These are phyloP conservation scores for Cyclostephanos tholiformis DNA, from an alignment of 108 stramenopile species.

Conservation along the genomic window DNA sequence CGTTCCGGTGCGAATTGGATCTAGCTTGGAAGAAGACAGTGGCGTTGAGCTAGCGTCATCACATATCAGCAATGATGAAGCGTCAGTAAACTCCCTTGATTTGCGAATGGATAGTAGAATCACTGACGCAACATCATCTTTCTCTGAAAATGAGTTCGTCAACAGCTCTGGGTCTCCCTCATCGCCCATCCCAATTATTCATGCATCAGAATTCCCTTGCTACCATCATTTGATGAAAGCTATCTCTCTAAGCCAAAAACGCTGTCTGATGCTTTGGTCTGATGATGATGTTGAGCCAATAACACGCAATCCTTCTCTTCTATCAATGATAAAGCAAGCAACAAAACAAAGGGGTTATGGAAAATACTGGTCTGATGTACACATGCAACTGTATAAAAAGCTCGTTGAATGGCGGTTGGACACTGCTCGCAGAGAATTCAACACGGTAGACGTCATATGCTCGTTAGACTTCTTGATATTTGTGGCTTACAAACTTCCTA, in stretches of 20 bases:
- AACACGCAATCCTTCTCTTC: slow-evolving; percentile 43
- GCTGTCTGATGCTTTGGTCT: slow-evolving; percentile 67
- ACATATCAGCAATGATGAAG: slow-evolving; percentile 12
- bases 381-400: slow-evolving; percentile 59
- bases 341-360: slow-evolving; percentile 25
- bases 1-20: slow-evolving; percentile 13
- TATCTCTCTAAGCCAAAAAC: slow-evolving; percentile 66
- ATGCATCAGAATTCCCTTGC: slow-evolving; percentile 57
- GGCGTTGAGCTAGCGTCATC: slow-evolving; percentile 5
- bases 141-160: slow-evolving; percentile 18
- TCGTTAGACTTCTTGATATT: slow-evolving; percentile 63
- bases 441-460: slow-evolving; percentile 54
- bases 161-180: slow-evolving; percentile 9
- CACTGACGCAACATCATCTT: slow-evolving; percentile 11
- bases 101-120: slow-evolving; percentile 13
- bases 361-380: slow-evolving; percentile 54
- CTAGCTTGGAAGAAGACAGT: slow-evolving; percentile 12
- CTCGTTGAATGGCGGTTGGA: slow-evolving; percentile 61
- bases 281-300: slow-evolving; percentile 48
- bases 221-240: slow-evolving; percentile 61
- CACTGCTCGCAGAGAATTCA: slow-evolving; percentile 48
- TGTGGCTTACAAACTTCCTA: slow-evolving; percentile 60
- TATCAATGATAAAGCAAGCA: slow-evolving; percentile 52
- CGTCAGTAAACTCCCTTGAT: not conserved
- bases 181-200: slow-evolving; percentile 12